phyloP scores from a whole-genome alignment of 805 yeast species.

The Brettanomyces bruxellensis region DNA sequence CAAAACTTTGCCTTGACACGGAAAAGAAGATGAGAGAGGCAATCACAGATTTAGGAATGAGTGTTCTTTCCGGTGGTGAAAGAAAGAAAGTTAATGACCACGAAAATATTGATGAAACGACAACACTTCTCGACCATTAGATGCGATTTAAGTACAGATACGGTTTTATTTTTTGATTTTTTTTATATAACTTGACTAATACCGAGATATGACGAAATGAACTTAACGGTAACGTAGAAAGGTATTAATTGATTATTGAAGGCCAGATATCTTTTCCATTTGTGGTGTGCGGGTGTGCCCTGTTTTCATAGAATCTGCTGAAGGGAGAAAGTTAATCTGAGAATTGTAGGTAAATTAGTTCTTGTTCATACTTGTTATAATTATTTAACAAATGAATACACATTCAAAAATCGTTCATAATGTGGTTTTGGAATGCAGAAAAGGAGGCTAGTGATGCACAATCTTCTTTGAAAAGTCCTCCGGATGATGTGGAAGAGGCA shows the following conservation, averaged over 20 bases:
- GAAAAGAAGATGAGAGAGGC: slow-evolving; percentile 47
- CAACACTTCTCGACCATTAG: not conserved
- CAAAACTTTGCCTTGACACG: slow-evolving; percentile 45
- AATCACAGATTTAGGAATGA: slow-evolving; percentile 35
- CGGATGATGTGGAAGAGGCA: not conserved
- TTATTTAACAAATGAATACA: too few species aligned
- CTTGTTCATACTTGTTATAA: too few species aligned
- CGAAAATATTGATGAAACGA: not conserved
- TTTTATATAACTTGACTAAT: too few species aligned
- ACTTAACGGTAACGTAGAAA: too few species aligned
- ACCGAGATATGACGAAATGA: too few species aligned
- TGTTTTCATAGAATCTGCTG: too few species aligned
- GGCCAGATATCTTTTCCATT: too few species aligned
- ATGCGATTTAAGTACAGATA: not conserved
- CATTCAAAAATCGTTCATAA: not conserved
- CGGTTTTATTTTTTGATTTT: too few species aligned
- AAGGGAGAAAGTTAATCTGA: too few species aligned
- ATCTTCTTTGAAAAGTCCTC: not conserved
- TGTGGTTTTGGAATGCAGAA: not conserved
- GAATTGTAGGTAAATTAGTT: too few species aligned
- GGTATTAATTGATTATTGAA: too few species aligned
- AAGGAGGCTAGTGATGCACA: not conserved
- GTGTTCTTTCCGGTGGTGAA: slow-evolving; percentile 20
- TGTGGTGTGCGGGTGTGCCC: too few species aligned
- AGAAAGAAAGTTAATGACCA: slow-evolving; percentile 1